Base-by-base conservation (phyloP, 148 eudicot species). In the Rhododendron ovatum region DNA sequence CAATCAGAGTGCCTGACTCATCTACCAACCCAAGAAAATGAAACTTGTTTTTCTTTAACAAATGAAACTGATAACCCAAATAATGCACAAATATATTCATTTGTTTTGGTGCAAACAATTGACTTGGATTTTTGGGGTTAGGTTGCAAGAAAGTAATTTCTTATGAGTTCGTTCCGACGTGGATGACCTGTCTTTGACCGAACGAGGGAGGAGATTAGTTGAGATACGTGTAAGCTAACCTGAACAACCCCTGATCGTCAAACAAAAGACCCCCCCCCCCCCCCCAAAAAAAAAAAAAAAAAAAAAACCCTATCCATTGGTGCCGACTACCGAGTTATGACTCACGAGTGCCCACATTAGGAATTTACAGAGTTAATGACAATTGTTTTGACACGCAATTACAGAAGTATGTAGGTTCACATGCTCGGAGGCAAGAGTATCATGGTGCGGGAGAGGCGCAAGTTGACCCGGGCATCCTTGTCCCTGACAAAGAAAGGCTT, bases 1-100 rank as follows among this genome's bases (percentile, higher is more conserved):
- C 85, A 71, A 84, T 84, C 18, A n/a, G 75, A 57, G 80, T 59
- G 48, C 48, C 50, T 50, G 69, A 75, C 81, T 73, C 69, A 74
- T 75, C 81, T 65, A 73, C 85, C 69, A 74, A 47, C 81, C 81
- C 53, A 33, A 84, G 43, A 26, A 71, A 3, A 12, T 9, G 12
- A 8, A 8, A 22, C 51, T 43, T 35, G 11, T 75, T 75, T 13
- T 69, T 69, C 28, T 69, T 30, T 5, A 13, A 41, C 26, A 20
- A 77, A 28, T 5, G 83, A 50, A 48, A 28, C 22, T 12, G 17
- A 71, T 4, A 48, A 30, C 59, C 71, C 82, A n/a, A 22, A 50
- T 41, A 2, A n/a, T 78, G 1, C 71, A 63, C 61, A 86, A 59
- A 59, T 1, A 59, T 20, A 6, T 20, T 55, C 59, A 55, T 15